Conservation (phyloP, 2,329 filamentous ascomycete species). For the Niveomyces coronatus region DNA sequence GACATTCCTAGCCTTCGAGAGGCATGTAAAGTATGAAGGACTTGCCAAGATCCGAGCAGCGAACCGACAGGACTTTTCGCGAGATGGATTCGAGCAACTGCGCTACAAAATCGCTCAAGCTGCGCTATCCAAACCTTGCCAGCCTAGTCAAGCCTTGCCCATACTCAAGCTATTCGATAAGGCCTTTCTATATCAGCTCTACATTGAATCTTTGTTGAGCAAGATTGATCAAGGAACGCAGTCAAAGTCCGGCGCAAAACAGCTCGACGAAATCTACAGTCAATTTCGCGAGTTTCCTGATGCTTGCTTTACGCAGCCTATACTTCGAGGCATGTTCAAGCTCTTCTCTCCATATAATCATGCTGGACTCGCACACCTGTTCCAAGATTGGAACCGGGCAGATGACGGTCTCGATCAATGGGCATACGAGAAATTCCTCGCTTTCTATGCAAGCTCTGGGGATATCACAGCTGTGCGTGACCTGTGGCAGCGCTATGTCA, state of each 20-base stretch:
- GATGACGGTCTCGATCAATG: constrained; percentile 30
- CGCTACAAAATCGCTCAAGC: constrained; percentile 21
- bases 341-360: constrained; percentile 28
- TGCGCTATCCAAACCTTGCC: constrained; percentile 23
- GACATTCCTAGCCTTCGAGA: constrained; percentile 25
- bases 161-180: constrained; percentile 33
- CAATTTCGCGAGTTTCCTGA: constrained; percentile 33
- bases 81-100: constrained; percentile 18
- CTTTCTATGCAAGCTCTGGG: constrained; percentile 37
- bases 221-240: constrained; percentile 20
- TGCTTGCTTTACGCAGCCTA: constrained; percentile 24
- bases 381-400: constrained; percentile 37
- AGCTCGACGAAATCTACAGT: constrained; percentile 33
- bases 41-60: constrained; percentile 15
- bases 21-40: constrained; percentile 20
- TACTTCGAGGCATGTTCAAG: constrained; percentile 37
- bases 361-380: constrained; percentile 34
- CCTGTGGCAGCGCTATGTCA: constrained; percentile 34
- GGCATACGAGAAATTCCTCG: constrained; percentile 38
- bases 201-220: constrained; percentile 26
- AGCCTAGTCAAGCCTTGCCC: constrained; percentile 21
- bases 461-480: constrained; percentile 34
- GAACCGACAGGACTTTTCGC: constrained; percentile 15
- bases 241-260: constrained; percentile 18
- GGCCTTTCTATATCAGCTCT: constrained; percentile 31